phyloP scores from a whole-genome alignment of 768 basidiomycete species.

The Hydnum rufescens region DNA sequence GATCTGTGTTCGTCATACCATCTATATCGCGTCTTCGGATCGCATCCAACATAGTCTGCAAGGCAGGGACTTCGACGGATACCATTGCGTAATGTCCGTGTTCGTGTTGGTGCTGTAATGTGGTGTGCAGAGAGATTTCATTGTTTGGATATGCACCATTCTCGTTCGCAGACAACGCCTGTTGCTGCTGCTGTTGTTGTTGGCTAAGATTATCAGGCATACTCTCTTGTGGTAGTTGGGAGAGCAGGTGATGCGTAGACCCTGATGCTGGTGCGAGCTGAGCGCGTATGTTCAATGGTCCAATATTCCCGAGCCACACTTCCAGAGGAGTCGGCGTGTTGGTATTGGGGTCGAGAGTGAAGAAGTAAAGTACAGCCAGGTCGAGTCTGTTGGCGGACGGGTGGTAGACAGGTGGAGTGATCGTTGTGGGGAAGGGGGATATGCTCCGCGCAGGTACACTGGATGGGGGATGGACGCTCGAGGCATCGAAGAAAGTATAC shows the following conservation, averaged over 20 bases:
- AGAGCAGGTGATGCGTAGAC: no score
- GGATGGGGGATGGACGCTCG: conserved; percentile 23
- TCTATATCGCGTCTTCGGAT: conserved; percentile 39
- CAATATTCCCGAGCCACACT: conserved; percentile 77
- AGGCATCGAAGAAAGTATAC: conserved; percentile 85
- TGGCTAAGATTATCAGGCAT: not conserved
- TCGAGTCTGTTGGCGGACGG: conserved; percentile 56
- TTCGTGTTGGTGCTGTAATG: conserved; percentile 12
- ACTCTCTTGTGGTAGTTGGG: conserved; percentile 3
- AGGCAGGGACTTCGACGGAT: conserved; percentile 65
- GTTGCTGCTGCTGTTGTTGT: conserved; percentile 7
- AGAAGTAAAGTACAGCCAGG: conserved; percentile 74
- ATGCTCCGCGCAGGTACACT: conserved; percentile 46
- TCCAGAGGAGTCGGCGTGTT: conserved; percentile 46
- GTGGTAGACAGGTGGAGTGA: conserved; percentile 58
- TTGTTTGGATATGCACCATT: not conserved
- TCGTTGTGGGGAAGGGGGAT: conserved; percentile 77
- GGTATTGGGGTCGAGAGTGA: conserved; percentile 53
- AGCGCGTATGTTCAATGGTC: conserved; percentile 33
- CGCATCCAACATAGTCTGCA: conserved; percentile 56
- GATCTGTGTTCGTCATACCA: not conserved
- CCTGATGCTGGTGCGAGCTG: conserved; percentile 7
- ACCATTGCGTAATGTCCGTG: conserved; percentile 26
- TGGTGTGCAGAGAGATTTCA: not conserved
- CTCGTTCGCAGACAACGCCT: conserved; percentile 7